Evolutionary conservation across 163 green algal genomes (phyloP), one percentile per base, ranked within the genome.

Genomic region (Chlorella variabilis): DNA sequence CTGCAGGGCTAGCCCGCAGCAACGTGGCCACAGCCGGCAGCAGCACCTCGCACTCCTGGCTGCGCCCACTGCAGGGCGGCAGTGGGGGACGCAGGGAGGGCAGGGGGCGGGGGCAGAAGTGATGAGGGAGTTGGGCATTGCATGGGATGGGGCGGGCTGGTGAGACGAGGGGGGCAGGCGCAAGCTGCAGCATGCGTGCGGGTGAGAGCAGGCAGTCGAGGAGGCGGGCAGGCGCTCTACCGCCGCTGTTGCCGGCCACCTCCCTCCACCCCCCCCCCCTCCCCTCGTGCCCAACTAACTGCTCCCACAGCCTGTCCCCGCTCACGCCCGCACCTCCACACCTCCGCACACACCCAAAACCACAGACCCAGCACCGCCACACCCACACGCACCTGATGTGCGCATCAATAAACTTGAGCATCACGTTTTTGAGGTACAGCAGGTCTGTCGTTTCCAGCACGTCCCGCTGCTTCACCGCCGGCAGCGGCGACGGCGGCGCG

Each of bases 361-460:
- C 4, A 34, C 63, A 48, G 59, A 23, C 11, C 45, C 15, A 54
- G 45, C 45, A 54, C 11, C 11, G 45, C 45, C 15, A 15, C 45
- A 15, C 45, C 11, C 45, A 54, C 45, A 54, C 71, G 3, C 66
- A 83, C 84, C 80, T 81, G 70, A 77, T 71, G 23, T 86, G 80
- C 0, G 91, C 91, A 42, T 94, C 91, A 23, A 97, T 70, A 75
- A 96, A 97, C 77, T 96, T 96, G 34, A 96, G 81, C 76, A 96
- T 49, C 74, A 97, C 91, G 58, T 97, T 97, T 76, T 93, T 96
- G 25, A 96, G 70, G 77, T 96, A 96, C 38, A 96, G 63, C 20
- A 94, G 65, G 79, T 96, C 92, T 59, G 92, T 90, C 2, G 76
- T 65, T 18, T 75, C 51, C 42, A 91, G 65, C 41, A 65, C 31